Base-by-base conservation (phyloP, 768 basidiomycete species). In the Tulasnella sp. region DNA sequence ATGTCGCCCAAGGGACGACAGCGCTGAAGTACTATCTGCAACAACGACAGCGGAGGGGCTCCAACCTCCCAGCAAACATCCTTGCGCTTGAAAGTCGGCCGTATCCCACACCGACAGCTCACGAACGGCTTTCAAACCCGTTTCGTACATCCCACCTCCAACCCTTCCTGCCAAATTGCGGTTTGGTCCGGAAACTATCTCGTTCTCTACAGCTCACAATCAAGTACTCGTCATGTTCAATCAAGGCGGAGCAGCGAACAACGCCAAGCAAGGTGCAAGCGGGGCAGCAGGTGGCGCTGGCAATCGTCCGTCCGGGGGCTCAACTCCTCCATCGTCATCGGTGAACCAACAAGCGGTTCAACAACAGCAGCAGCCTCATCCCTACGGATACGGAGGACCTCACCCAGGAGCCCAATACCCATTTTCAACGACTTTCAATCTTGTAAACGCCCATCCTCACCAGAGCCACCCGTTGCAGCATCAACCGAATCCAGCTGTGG, bases 311-410 rank as follows among this genome's bases (percentile, higher is more conserved):
- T 52, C 47, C n/a, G 47, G 47, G 8, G 47, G 47, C 1, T 52
- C 47, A 52, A 52, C 47, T 52, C 47, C 47, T 2, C 47, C 47
- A 52, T 52, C 47, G 47, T 52, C 47, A n/a, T 52, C 47, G 22
- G 47, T 52, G 22, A n/a, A n/a, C 47, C 47, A 52, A 29, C 47
- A 52, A 52, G 47, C 47, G 47, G 68, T 69, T 35, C 40, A 44
- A 35, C 68, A 69, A 69, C 68, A 69, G 47, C 68, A 69, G 41
- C 68, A 69, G 44, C 68, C 68, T 44, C 68, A 41, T 37, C 67
- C 67, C 29, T 70, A 70, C 44, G 35, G 40, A 7, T 70, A 70
- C 42, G 69, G 44, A 52, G 36, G 26, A 34, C 42, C 69, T 37
- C 69, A 47, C 52, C 47, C 69, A 9, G 35, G 39, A 26, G 42